These are phyloP conservation scores for Apophysomyces trapeziformis DNA, from an alignment of 371 early-diverging fungal genomes.

Conservation along the genomic window DNA sequence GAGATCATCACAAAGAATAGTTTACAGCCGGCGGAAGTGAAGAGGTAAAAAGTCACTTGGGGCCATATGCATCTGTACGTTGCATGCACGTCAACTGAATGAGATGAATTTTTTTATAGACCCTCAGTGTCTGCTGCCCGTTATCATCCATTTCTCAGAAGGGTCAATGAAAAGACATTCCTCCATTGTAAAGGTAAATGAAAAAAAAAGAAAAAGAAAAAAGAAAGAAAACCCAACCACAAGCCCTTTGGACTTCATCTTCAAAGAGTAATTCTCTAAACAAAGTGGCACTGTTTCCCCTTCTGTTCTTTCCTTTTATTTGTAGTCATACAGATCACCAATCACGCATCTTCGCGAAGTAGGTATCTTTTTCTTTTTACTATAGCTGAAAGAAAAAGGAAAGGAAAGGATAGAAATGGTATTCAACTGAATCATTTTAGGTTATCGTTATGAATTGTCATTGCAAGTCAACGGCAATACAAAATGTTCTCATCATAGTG, in stretches of 20 bases:
- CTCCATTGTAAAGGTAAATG: slow-evolving; percentile 14
- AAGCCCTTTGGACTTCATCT: too few species aligned
- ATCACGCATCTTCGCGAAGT: slow-evolving; percentile 23
- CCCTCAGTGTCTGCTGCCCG: not conserved
- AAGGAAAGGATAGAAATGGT: not conserved
- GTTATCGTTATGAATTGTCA: slow-evolving; percentile 12
- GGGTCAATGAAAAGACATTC: not conserved
- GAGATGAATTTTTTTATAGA: not conserved
- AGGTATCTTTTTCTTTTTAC: not conserved
- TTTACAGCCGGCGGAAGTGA: not conserved
- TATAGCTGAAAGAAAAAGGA: not conserved
- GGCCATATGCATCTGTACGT: too few species aligned
- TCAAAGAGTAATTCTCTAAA: too few species aligned
- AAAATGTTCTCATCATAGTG: slow-evolving; percentile 3
- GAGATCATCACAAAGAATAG: not conserved
- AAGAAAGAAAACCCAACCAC: not conserved
- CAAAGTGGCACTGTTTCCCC: not conserved
- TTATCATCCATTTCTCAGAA: not conserved
- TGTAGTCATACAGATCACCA: slow-evolving; percentile 24
- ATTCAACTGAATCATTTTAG: slow-evolving; percentile 2
- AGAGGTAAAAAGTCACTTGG: not conserved
- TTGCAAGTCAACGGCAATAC: slow-evolving; percentile 8
- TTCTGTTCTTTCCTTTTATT: not conserved
- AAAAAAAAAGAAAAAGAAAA: not conserved
- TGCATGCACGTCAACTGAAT: too few species aligned